Conservation (phyloP, 1,284 basidiomycete species). For the Microbotryum scabiosae region DNA sequence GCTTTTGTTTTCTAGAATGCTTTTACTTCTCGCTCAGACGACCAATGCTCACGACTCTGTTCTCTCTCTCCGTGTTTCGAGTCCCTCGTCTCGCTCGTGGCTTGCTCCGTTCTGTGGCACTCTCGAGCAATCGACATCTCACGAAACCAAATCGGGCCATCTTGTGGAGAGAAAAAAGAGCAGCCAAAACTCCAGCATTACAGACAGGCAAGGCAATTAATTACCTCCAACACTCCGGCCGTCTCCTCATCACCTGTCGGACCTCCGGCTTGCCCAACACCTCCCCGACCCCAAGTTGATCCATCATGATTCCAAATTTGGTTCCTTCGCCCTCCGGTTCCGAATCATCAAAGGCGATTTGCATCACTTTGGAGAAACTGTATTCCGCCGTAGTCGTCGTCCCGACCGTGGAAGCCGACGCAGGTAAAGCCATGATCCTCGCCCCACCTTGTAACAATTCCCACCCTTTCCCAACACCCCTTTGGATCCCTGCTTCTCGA, state of each 20-base stretch:
- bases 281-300: slow-evolving; percentile 32
- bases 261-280: slow-evolving; percentile 27
- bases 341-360: slow-evolving; percentile 31
- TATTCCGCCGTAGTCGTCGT: neutral
- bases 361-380: slow-evolving; percentile 31
- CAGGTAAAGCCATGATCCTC: slow-evolving; percentile 28
- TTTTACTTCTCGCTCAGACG: too few relatives aligned
- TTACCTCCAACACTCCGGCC: slow-evolving; percentile 34
- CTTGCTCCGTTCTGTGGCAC: too few relatives aligned
- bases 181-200: too few relatives aligned
- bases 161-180: too few relatives aligned
- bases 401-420: slow-evolving; percentile 5
- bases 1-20: too few relatives aligned
- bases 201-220: neutral
- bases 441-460: slow-evolving; percentile 26
- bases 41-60: too few relatives aligned
- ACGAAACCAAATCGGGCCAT: too few relatives aligned
- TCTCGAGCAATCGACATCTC: too few relatives aligned
- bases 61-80: too few relatives aligned
- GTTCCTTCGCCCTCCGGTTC: slow-evolving; percentile 18
- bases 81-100: too few relatives aligned
- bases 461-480: slow-evolving; percentile 26
- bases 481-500: slow-evolving; percentile 22
- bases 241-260: slow-evolving; percentile 26
- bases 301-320: slow-evolving; percentile 23